These are phyloP conservation scores for Tinospora cordifolia DNA, from an alignment of 164 flowering plant species.

Conservation along the genomic window DNA sequence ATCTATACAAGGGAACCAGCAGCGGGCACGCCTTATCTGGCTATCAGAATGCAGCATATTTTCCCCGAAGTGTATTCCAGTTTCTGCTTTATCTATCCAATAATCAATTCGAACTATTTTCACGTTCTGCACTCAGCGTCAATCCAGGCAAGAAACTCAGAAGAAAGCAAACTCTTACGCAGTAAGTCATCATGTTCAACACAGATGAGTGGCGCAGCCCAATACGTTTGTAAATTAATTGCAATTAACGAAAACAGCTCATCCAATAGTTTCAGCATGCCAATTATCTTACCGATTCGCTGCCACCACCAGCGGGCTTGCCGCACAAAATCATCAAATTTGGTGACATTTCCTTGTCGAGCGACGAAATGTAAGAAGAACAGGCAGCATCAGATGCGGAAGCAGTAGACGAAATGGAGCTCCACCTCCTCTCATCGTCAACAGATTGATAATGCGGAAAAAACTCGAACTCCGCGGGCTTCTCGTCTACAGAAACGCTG, in stretches of 20 bases:
- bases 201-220: neutral
- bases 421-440: conserved; percentile 59
- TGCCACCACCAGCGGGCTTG: conserved; percentile 19
- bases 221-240: neutral
- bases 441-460: conserved; percentile 52
- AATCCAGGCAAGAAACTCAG: conserved; percentile 49
- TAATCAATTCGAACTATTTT: conserved; percentile 69
- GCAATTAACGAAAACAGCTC: neutral
- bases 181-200: conserved; percentile 7
- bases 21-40: conserved; percentile 85
- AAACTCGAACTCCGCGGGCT: conserved; percentile 57
- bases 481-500: conserved; percentile 74
- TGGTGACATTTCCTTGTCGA: conserved; percentile 64
- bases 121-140: conserved; percentile 77
- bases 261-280: neutral
- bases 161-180: conserved; percentile 18
- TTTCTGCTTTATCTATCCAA: conserved; percentile 81
- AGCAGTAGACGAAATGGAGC: conserved; percentile 46
- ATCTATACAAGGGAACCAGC: conserved; percentile 98
- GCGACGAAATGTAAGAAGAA: conserved; percentile 50
- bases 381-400: conserved; percentile 88
- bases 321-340: conserved; percentile 66
- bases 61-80: conserved; percentile 69
- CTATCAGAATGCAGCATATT: conserved; percentile 70
- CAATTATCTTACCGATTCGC: conserved; percentile 10